Conservation (phyloP, 73 alveolate genomes). For the Loxodes magnus region DNA sequence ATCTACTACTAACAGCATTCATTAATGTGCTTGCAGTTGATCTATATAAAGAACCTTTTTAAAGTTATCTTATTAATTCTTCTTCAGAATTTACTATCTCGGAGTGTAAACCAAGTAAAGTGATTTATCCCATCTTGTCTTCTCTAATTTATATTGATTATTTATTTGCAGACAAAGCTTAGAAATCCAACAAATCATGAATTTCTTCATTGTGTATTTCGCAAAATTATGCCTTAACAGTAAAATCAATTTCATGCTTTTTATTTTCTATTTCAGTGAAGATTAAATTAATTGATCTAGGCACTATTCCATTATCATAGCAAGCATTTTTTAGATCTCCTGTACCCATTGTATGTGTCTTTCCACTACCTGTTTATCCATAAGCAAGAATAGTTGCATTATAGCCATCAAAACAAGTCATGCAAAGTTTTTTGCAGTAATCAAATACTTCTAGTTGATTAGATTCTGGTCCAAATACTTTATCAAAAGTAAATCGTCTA, state of each 20-base stretch:
- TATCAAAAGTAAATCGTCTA: constrained; percentile 74
- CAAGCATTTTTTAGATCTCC: constrained; percentile 47
- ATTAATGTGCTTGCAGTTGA: constrained; percentile 76
- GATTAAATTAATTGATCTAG: constrained; percentile 75
- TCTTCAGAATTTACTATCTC: constrained; percentile 64
- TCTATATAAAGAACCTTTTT: constrained; percentile 79
- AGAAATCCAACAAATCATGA: constrained; percentile 71
- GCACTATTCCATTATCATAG: constrained; percentile 84
- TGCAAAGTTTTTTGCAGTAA: constrained; percentile 65
- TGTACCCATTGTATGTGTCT: constrained; percentile 96
- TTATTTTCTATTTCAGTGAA: constrained; percentile 69
- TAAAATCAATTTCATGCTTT: constrained; percentile 54
- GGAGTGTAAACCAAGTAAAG: constrained; percentile 60
- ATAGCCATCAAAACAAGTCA: constrained; percentile 81
- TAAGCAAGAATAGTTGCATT: constrained; percentile 95
- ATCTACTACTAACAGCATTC: constrained; percentile 78
- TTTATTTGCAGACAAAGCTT: constrained; percentile 7
- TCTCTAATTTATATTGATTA: constrained; percentile 59
- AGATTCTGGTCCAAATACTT: constrained; percentile 70
- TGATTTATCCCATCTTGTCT: constrained; percentile 64
- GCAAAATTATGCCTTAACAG: constrained; percentile 68
- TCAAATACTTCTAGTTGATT: constrained; percentile 66
- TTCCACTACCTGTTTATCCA: constrained; percentile 98
- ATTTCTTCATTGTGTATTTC: constrained; percentile 94
- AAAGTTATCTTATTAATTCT: constrained; percentile 74